Percentiles rank a stretch among this genome's conserved stretches.
These are phyloP conservation scores for Waltergamsia citrina DNA, from an alignment of 2,329 filamentous ascomycete species.

Conservation along the genomic window DNA sequence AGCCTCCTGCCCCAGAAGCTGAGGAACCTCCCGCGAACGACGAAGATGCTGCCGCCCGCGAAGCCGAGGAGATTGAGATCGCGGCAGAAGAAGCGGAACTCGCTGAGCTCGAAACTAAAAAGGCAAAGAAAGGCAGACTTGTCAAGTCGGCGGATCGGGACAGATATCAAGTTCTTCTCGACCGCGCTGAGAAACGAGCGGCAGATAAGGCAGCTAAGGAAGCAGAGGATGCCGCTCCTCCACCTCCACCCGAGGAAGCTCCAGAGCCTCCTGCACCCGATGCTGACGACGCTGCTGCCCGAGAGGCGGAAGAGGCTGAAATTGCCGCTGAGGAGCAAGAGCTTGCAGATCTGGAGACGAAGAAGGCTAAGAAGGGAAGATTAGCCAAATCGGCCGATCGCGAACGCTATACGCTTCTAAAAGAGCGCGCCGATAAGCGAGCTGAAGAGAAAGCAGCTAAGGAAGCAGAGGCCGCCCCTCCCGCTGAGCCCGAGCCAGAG, in stretches of 20 bases:
- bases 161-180: constrained; percentile 14
- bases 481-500: constrained; percentile 1
- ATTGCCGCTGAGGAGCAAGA: constrained; percentile 11
- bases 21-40: neutral
- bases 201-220: constrained; percentile 9
- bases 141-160: constrained; percentile 13
- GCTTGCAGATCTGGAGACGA: constrained; percentile 14
- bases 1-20: constrained; percentile 8
- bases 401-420: constrained; percentile 15
- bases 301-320: constrained; percentile 23
- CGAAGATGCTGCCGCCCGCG: constrained; percentile 16
- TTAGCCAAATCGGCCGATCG: constrained; percentile 10
- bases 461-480: constrained; percentile 8
- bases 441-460: constrained; percentile 9
- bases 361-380: constrained; percentile 15
- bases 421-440: constrained; percentile 9
- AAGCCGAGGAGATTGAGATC: constrained; percentile 16
- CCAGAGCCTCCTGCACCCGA: constrained; percentile 5
- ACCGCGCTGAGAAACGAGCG: constrained; percentile 9
- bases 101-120: constrained; percentile 16
- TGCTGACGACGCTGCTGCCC: constrained; percentile 6
- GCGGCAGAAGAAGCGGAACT: constrained; percentile 13
- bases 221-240: constrained; percentile 7
- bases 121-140: constrained; percentile 15
- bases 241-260: constrained; percentile 6